These are phyloP conservation scores for Pythium vanterpoolii DNA, from an alignment of 352 stramenopile species.

Conservation along the genomic window DNA sequence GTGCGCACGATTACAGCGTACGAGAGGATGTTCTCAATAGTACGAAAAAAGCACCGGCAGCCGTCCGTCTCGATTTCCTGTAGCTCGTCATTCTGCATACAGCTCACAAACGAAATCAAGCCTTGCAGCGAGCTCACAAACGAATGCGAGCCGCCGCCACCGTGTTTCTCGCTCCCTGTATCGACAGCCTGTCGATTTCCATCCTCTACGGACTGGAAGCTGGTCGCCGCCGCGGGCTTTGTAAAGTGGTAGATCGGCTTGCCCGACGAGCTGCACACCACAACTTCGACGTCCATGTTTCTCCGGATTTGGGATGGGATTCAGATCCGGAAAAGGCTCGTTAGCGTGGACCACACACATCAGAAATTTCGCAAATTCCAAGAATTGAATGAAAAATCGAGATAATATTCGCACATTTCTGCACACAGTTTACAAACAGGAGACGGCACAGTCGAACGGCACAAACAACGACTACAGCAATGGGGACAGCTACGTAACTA, in stretches of 20 bases:
- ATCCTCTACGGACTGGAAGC: conserved; percentile 4
- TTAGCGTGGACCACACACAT: not conserved
- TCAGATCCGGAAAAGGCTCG: not conserved
- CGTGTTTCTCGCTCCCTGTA: not conserved
- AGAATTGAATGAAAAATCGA: not conserved
- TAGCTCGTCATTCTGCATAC: conserved; percentile 56
- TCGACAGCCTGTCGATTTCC: not conserved
- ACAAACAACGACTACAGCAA: conserved; percentile 3
- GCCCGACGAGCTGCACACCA: conserved; percentile 54
- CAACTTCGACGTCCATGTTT: conserved; percentile 41
- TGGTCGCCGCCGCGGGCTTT: conserved; percentile 11
- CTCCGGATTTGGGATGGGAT: not conserved
- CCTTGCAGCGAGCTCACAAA: conserved; percentile 67
- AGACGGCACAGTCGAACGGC: not conserved
- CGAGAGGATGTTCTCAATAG: conserved; percentile 40
- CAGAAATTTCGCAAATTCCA: not conserved
- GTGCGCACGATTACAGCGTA: conserved; percentile 46
- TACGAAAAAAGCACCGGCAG: conserved; percentile 47
- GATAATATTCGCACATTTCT: conserved; percentile 2
- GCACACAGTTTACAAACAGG: not conserved
- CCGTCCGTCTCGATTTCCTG: conserved; percentile 37
- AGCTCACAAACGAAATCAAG: conserved; percentile 55
- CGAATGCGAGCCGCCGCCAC: conserved; percentile 32
- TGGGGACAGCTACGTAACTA: conserved; percentile 7
- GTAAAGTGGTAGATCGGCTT: conserved; percentile 58